A percentile compares a stretch with the other conserved stretches of the same genome.
phyloP scores from a whole-genome alignment of 805 yeast genomes.

The Saccharomycopsis guyanensis region DNA sequence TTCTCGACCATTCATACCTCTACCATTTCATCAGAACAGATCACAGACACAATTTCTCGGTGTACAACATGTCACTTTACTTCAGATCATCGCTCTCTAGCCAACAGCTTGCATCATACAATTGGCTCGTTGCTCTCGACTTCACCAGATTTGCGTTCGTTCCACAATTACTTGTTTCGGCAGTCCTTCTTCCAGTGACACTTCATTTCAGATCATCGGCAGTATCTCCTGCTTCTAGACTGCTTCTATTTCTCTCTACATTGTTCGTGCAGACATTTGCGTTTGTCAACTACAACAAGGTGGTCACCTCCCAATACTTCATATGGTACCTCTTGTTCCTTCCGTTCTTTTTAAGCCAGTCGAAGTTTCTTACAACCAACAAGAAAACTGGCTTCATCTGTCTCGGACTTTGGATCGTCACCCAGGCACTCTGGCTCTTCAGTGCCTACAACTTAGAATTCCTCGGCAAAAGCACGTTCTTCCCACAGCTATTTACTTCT shows the following conservation, averaged over 20 bases:
- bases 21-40: conserved; percentile 81
- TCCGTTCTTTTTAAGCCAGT: conserved; percentile 57
- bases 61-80: conserved; percentile 72
- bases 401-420: conserved; percentile 51
- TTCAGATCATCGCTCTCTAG: conserved; percentile 39
- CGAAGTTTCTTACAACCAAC: conserved; percentile 29
- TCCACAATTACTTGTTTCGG: conserved; percentile 68
- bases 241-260: conserved; percentile 35
- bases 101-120: conserved; percentile 22
- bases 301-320: conserved; percentile 91
- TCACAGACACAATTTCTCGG: conserved; percentile 91
- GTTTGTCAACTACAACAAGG: conserved; percentile 75
- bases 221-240: background rate
- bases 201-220: conserved; percentile 10
- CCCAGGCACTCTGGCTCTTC: conserved; percentile 74
- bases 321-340: conserved; percentile 86
- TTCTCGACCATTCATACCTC: conserved; percentile 66
- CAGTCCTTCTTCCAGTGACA: conserved; percentile 47
- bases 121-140: conserved; percentile 23
- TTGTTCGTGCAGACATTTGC: conserved; percentile 70
- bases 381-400: conserved; percentile 35
- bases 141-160: conserved; percentile 63
- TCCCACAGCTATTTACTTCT: conserved; percentile 47
- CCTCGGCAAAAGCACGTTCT: conserved; percentile 58
- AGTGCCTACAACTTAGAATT: conserved; percentile 79